Evolutionary conservation across 768 basidiomycete species (phyloP), one percentile per base, ranked within the genome.

Genomic region (Boletus reticulatus): DNA sequence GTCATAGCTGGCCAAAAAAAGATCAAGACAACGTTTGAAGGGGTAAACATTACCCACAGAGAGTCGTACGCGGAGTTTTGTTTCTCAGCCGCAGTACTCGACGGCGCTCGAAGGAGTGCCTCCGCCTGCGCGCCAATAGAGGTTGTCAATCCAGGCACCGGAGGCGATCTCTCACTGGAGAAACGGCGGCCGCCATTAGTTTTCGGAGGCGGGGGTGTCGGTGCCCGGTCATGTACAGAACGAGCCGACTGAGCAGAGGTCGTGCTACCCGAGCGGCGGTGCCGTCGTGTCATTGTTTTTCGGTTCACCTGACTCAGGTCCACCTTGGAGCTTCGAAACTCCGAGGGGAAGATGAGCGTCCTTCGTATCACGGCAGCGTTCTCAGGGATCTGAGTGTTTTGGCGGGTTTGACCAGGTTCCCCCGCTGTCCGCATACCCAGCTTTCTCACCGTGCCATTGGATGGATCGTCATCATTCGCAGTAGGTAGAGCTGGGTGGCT

Each of bases 161-260:
- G 89, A 42, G 89, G 88, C 4, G 85, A 80, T 37, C 74, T 74
- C 62, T 87, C 85, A 55, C 73, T 76, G 20, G 88, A 88, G 73
- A 91, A 89, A 37, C 87, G 82, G 58, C 80, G 80, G 32, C 70
- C 60, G 38, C 68, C 68, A 45, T 78, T 75, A 6, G 81, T 74
- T 59, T 82, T 82, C 14, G 88, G 84, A 32, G 92, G 92, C 17
- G 91, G 92, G n/a, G 91, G 91, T 9, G 92, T 93, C 12, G 90
- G 91, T 13, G 76, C 87, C 50, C 91, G 87, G 61, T 93, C 92
- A 61, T 89, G 85, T 29, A 92, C 77, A 42, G 91, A 92, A 53
- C 86, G 84, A 61, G 73, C 82, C 0, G 90, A 92, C 17, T 78
- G 73, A 13, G 82, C 84, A 24, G 80, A 82, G 19, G 68, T 69